Base-by-base conservation (phyloP, 108 stramenopile species). In the Schizochytrium sp. region DNA sequence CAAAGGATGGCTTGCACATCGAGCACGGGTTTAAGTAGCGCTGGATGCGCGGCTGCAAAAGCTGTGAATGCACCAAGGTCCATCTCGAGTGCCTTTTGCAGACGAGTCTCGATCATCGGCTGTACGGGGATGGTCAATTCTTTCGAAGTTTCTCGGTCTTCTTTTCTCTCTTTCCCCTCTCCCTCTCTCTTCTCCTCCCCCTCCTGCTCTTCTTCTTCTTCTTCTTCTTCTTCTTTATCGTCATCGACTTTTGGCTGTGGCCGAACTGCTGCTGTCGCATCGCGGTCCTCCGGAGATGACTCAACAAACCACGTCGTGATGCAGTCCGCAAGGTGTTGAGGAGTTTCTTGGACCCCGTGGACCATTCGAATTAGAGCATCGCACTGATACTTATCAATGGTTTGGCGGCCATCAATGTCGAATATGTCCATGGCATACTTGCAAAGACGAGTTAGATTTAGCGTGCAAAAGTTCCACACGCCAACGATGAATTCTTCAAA, bases 391-490 rank as follows among this genome's bases (percentile, higher is more conserved):
- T 83, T 8, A 5, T 83, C 48, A 45, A 83, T 83, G 45, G 76
- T 83, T 1, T 53, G 19, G 2, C 0, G 19, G 76, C 51, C 19
- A 5, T 83, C 76, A 12, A 83, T 6, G 23, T 83, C 76, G 51
- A 83, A 83, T 8, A 83, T 83, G 51, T 83, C 51, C 19, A 83
- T 83, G 48, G 76, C 1, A 23, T 53, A 83, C 4, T 83, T 47
- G 76, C 76, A 83, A 8, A 83, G 19, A 0, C 76, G 19, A 25
- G 76, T 23, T 53, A 53, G 19, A 16, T 47, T 53, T 8, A 83
- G 51, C n/a, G 76, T 83, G 16, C 45, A 83, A 83, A 83, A 83
- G 76, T 83, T 83, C 76, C 76, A 83, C 2, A 83, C 48, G 25
- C 76, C 76, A 2, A 83, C 76, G 25, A 83, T 45, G 23, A 83